Conservation (phyloP, 805 yeast species). For the Schwanniomyces pseudopolymorphus region DNA sequence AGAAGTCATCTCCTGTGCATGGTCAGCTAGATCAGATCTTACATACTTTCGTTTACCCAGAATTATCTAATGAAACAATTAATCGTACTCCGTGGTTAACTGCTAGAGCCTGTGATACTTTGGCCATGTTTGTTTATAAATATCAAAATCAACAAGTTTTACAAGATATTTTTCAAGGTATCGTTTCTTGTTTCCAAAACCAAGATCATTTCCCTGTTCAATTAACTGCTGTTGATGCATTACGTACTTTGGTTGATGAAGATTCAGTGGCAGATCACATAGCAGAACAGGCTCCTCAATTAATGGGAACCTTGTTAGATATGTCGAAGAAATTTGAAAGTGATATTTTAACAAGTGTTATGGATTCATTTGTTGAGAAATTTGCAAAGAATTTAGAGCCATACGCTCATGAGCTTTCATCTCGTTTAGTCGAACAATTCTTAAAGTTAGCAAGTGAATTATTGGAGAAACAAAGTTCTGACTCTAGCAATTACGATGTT, state of each 20-base stretch:
- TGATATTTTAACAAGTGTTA: slow-evolving; percentile 43
- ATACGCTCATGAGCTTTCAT: slow-evolving; percentile 40
- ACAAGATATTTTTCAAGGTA: slow-evolving; percentile 41
- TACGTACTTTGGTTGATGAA: slow-evolving; percentile 48
- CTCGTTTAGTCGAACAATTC: slow-evolving; percentile 70
- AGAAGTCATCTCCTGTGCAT: slow-evolving; percentile 33
- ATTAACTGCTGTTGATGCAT: slow-evolving; percentile 53
- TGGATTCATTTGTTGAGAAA: slow-evolving; percentile 46
- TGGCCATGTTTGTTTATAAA: slow-evolving; percentile 38
- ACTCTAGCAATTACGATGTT: slow-evolving; percentile 16
- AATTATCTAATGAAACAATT: slow-evolving; percentile 29
- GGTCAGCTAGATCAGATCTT: slow-evolving; percentile 41
- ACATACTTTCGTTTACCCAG: slow-evolving; percentile 40
- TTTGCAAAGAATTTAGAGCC: slow-evolving; percentile 44
- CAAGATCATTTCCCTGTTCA: slow-evolving; percentile 49
- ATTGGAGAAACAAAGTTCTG: slow-evolving; percentile 22
- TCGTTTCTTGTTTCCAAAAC: slow-evolving; percentile 39
- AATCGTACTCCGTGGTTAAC: slow-evolving; percentile 39
- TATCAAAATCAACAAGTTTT: slow-evolving; percentile 34
- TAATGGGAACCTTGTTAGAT: slow-evolving; percentile 43
- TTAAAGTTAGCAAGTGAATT: slow-evolving; percentile 63
- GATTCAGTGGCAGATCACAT: slow-evolving; percentile 42
- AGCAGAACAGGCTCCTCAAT: slow-evolving; percentile 44
- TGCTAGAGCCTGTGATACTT: slow-evolving; percentile 47
- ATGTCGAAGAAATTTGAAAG: slow-evolving; percentile 45